Percentiles rank a stretch among this genome's conserved stretches.
These are phyloP conservation scores for Ustilaginoidea virens DNA, from an alignment of 2,329 filamentous ascomycete genomes.

Conservation along the genomic window DNA sequence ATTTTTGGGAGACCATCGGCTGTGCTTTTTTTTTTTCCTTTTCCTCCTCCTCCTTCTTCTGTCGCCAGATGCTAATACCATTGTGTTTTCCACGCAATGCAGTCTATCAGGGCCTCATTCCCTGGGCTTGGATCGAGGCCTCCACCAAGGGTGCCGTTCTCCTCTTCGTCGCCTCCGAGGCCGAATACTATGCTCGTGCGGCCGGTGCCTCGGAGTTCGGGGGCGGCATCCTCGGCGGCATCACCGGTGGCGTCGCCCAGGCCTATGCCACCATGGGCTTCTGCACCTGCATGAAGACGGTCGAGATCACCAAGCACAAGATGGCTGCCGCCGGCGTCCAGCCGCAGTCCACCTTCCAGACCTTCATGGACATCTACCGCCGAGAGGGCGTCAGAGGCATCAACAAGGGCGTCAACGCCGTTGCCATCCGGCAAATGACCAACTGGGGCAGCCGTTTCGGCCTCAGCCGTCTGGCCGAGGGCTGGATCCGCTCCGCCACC, in stretches of 20 bases:
- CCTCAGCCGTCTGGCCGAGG: slow-evolving; percentile 80
- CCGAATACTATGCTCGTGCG: slow-evolving; percentile 81
- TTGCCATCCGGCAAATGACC: slow-evolving; percentile 96
- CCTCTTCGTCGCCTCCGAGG: slow-evolving; percentile 96
- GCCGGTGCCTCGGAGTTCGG: slow-evolving; percentile 77
- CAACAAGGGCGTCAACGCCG: slow-evolving; percentile 97
- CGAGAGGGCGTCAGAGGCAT: slow-evolving; percentile 88
- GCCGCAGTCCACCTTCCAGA: slow-evolving; percentile 80
- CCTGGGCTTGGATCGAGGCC: slow-evolving; percentile 99
- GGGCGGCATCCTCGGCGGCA: slow-evolving; percentile 78
- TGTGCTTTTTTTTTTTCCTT: slow-evolving; percentile 1
- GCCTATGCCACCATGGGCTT: slow-evolving; percentile 99
- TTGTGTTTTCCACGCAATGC: slow-evolving; percentile 38
- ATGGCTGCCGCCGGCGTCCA: slow-evolving; percentile 68
- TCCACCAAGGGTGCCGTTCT: slow-evolving; percentile 98
- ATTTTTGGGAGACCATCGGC: too few species aligned
- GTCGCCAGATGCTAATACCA: slow-evolving; percentile 4
- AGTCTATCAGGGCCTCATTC: slow-evolving; percentile 99
- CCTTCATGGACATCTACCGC: slow-evolving; percentile 95
- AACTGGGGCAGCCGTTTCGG: slow-evolving; percentile 98
- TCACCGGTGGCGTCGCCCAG: slow-evolving; percentile 89
- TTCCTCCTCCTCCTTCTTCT: slow-evolving; percentile 1
- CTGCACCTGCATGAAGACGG: slow-evolving; percentile 99
- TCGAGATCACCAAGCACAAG: slow-evolving; percentile 99
- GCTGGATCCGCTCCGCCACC: slow-evolving; percentile 63